Evolutionary conservation across 805 yeast genomes (phyloP).

Genomic region (Starmerella davenportii): DNA sequence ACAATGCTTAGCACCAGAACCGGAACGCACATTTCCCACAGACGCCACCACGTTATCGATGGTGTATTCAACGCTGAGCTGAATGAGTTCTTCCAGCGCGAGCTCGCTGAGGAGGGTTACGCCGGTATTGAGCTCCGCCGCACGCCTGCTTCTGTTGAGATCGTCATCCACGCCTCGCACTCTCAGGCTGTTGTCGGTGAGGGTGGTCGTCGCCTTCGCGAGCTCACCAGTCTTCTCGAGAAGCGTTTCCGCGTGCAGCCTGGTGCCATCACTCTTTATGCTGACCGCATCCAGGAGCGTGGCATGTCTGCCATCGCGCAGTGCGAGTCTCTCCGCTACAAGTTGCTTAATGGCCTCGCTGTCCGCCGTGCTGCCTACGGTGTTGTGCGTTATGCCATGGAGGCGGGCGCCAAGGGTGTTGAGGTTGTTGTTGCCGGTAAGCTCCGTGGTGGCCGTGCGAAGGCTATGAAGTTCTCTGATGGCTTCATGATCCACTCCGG

Average conservation of each 20-base stretch:
- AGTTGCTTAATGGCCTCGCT: constrained; percentile 95
- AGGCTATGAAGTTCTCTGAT: constrained; percentile 98
- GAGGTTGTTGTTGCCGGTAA: constrained; percentile 99
- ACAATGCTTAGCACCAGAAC: constrained; percentile 12
- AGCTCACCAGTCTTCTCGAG: constrained; percentile 90
- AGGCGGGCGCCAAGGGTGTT: constrained; percentile 99
- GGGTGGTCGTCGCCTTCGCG: constrained; percentile 99
- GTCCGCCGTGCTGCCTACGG: constrained; percentile 99
- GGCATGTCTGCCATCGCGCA: constrained; percentile 99
- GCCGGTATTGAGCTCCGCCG: constrained; percentile 99
- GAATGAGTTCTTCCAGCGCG: constrained; percentile 99
- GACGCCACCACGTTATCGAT: constrained; percentile 99
- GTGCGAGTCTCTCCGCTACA: constrained; percentile 97
- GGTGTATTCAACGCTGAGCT: constrained; percentile 99
- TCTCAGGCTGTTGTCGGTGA: constrained; percentile 98
- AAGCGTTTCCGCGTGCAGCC: constrained; percentile 96
- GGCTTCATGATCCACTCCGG: constrained; percentile 99
- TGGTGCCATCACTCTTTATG: constrained; percentile 84
- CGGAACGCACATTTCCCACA: constrained; percentile 56
- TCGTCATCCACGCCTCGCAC: constrained; percentile 97
- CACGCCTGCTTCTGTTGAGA: constrained; percentile 95
- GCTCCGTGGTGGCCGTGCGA: constrained; percentile 99
- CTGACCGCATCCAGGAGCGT: constrained; percentile 98
- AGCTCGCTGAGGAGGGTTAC: constrained; percentile 99
- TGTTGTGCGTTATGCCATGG: constrained; percentile 99